Evolutionary conservation across 2,329 filamentous ascomycete genomes (phyloP).

Genomic region (Ceratocystiopsis brevicomis): DNA sequence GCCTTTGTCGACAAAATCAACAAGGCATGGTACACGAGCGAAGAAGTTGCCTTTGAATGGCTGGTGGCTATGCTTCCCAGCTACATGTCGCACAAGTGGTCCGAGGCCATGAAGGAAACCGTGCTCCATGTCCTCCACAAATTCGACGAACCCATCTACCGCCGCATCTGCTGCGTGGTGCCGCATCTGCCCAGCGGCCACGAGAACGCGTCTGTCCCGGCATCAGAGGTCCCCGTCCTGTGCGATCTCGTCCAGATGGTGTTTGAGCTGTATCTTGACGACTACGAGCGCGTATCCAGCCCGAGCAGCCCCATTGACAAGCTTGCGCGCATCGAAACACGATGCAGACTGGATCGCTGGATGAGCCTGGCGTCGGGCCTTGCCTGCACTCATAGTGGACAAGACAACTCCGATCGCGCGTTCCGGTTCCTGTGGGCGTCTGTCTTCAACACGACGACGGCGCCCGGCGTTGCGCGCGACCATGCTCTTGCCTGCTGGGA

Average conservation of each 20-base stretch:
- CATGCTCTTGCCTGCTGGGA: constrained; percentile 40
- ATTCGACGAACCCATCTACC: constrained; percentile 32
- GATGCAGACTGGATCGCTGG: constrained; percentile 32
- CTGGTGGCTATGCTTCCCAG: constrained; percentile 28
- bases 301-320: constrained; percentile 35
- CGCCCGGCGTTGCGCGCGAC: constrained; percentile 33
- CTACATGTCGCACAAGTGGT: constrained; percentile 38
- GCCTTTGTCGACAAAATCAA: constrained; percentile 32
- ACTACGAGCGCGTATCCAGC: constrained; percentile 39
- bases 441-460: constrained; percentile 32
- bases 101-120: constrained; percentile 34
- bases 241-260: constrained; percentile 35
- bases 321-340: constrained; percentile 28
- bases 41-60: constrained; percentile 42
- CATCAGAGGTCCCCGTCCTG: constrained; percentile 12
- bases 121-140: constrained; percentile 37
- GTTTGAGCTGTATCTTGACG: constrained; percentile 42
- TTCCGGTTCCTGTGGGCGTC: constrained; percentile 40
- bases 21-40: constrained; percentile 30
- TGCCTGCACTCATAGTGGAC: constrained; percentile 18
- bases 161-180: constrained; percentile 20
- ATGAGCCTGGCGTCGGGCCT: constrained; percentile 28
- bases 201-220: constrained; percentile 6
- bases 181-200: constrained; percentile 6
- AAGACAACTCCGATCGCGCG: constrained; percentile 20